phyloP scores from a whole-genome alignment of 179 eudicot genomes.

The Sideroxylon spinosum region DNA sequence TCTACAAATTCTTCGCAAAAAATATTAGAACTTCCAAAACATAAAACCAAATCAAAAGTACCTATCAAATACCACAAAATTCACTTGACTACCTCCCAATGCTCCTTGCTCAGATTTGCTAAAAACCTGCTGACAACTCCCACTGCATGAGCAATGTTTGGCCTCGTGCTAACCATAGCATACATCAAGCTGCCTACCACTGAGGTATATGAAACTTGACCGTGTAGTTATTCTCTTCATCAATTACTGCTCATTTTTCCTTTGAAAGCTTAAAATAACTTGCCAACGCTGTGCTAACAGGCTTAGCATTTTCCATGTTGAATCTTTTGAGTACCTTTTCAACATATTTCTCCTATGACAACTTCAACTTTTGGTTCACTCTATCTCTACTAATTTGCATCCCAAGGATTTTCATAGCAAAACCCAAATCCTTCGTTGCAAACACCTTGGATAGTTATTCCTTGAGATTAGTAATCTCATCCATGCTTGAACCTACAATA shows the following conservation, averaged over 20 bases:
- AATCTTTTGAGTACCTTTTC: neutral
- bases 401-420: neutral
- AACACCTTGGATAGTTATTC: too few relatives aligned
- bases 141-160: neutral
- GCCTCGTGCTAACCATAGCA: neutral
- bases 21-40: neutral
- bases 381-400: neutral
- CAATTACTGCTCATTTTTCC: too few relatives aligned
- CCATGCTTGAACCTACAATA: too few relatives aligned
- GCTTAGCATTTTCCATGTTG: neutral
- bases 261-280: too few relatives aligned
- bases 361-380: neutral
- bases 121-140: too few relatives aligned
- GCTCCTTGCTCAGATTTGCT: too few relatives aligned
- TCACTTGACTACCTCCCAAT: neutral
- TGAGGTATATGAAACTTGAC: neutral
- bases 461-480: too few relatives aligned
- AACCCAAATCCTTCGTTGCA: too few relatives aligned
- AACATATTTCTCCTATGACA: neutral
- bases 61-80: neutral
- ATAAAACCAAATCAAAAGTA: neutral
- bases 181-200: neutral
- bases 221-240: neutral
- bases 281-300: too few relatives aligned
- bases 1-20: neutral